Evolutionary conservation across 495 filamentous ascomycete species (phyloP).

Genomic region (Amorphotheca resinae): DNA sequence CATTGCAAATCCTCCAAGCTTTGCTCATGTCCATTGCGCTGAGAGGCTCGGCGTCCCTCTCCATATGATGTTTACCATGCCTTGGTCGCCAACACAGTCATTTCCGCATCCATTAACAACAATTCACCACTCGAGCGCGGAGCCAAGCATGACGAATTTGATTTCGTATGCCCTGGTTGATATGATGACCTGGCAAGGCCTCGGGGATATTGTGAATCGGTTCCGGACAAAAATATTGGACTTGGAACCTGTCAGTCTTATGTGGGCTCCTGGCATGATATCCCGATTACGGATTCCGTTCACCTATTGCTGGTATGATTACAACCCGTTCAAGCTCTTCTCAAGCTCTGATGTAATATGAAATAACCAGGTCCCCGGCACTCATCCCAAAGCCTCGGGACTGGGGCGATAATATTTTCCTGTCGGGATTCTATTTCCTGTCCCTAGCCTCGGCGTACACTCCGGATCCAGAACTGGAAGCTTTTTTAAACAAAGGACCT

Average conservation of each 20-base stretch:
- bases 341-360: neutral
- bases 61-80: constrained; percentile 62
- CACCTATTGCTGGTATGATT: constrained; percentile 55
- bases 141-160: constrained; percentile 46
- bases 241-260: constrained; percentile 48
- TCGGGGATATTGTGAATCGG: constrained; percentile 60
- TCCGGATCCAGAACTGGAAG: constrained; percentile 37
- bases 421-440: constrained; percentile 44
- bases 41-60: constrained; percentile 50
- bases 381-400: constrained; percentile 53
- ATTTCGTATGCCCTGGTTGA: constrained; percentile 61
- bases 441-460: constrained; percentile 30
- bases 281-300: constrained; percentile 50
- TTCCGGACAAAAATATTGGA: constrained; percentile 49
- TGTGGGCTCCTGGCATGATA: constrained; percentile 49
- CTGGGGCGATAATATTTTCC: constrained; percentile 47
- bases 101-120: constrained; percentile 44
- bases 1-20: constrained; percentile 55
- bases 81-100: constrained; percentile 42
- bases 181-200: constrained; percentile 65
- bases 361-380: constrained; percentile 38
- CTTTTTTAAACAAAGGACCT: constrained; percentile 41
- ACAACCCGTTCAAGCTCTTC: neutral
- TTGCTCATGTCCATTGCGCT: constrained; percentile 53
- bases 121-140: constrained; percentile 33